Evolutionary conservation across 2,329 filamentous ascomycete genomes (phyloP).

Genomic region (Pyrenochaeta sp.): DNA sequence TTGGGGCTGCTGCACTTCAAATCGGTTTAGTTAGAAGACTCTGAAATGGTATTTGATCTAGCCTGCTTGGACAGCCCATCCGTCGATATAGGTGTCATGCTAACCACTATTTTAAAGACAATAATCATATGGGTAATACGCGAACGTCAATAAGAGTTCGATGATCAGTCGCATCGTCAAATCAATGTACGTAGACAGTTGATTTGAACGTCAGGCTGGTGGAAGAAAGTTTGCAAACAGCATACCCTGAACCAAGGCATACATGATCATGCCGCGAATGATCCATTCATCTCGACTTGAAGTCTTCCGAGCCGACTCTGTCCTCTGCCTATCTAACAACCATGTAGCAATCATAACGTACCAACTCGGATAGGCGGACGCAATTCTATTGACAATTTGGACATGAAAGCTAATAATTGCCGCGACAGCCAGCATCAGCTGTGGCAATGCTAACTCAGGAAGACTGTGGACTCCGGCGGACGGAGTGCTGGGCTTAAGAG

Average conservation of each 20-base stretch:
- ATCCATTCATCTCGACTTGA: constrained; percentile 19
- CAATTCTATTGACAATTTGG: constrained; percentile 89
- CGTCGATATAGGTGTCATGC: too few species aligned
- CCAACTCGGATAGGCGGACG: constrained; percentile 89
- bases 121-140: too few species aligned
- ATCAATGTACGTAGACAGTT: not conserved
- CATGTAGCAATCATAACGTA: constrained; percentile 77
- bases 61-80: too few species aligned
- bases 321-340: constrained; percentile 15
- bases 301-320: not conserved
- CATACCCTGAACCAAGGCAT: constrained; percentile 81
- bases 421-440: constrained; percentile 74
- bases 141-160: too few species aligned
- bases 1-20: too few species aligned
- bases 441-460: constrained; percentile 70
- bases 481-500: constrained; percentile 8
- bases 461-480: constrained; percentile 19
- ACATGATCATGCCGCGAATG: constrained; percentile 72
- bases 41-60: too few species aligned
- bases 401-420: constrained; percentile 87
- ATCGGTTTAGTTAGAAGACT: too few species aligned
- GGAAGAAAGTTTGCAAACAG: constrained; percentile 92
- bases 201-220: constrained; percentile 68
- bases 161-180: not conserved
- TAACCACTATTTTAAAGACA: too few species aligned